These are phyloP conservation scores for Mrakia hoshinonis DNA, from an alignment of 768 basidiomycete species.

Conservation along the genomic window DNA sequence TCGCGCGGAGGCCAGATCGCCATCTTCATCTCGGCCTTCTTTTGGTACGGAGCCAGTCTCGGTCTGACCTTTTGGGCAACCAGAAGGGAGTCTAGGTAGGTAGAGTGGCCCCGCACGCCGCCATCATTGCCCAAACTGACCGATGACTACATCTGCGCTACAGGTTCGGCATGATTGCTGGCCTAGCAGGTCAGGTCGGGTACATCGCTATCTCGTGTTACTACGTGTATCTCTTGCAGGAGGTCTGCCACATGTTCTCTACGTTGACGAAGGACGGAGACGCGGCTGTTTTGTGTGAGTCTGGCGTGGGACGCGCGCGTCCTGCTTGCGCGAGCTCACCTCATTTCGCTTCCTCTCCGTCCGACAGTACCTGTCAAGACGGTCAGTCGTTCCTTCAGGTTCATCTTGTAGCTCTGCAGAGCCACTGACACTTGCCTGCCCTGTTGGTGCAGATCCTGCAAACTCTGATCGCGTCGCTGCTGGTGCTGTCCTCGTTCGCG, in stretches of 20 bases:
- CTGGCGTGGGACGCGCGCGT: neutral
- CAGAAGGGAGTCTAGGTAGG: neutral
- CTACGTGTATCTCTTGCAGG: conserved; percentile 6
- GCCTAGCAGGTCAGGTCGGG: neutral
- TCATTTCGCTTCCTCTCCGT: neutral
- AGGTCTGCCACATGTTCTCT: conserved; percentile 8
- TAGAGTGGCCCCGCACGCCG: neutral
- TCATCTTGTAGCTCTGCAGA: neutral
- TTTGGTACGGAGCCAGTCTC: neutral
- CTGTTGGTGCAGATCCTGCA: neutral
- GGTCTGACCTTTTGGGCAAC: neutral
- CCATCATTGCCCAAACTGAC: neutral
- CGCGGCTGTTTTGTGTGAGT: conserved; percentile 7
- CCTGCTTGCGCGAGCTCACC: neutral
- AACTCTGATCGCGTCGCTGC: conserved; percentile 1
- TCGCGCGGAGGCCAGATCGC: neutral
- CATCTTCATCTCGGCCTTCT: neutral
- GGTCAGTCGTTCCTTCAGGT: neutral
- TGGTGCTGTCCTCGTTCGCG: conserved; percentile 1
- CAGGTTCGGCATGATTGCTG: neutral
- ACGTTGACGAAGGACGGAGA: conserved; percentile 10
- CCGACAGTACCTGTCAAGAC: conserved; percentile 11
- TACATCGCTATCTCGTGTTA: conserved; percentile 3
- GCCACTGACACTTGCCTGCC: neutral
- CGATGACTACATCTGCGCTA: too few relatives aligned